Evolutionary conservation across 345 rosid species (phyloP).

Genomic region (Iberis pinnata): DNA sequence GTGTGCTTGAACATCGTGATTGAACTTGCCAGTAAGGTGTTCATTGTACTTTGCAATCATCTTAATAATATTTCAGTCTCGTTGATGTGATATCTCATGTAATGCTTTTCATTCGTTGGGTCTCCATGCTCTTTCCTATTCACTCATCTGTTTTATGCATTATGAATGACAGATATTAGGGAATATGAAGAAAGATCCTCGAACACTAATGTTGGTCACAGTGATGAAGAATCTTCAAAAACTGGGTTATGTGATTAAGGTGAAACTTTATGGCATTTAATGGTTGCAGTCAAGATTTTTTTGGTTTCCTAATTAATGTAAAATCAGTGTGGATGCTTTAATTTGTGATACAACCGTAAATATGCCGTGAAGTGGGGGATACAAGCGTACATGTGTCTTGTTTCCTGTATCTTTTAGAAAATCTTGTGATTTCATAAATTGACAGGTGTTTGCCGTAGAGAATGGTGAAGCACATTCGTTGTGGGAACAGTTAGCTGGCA

Average conservation of each 20-base stretch:
- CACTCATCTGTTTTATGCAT: slow-evolving; percentile 17
- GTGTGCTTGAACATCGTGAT: slow-evolving; percentile 1
- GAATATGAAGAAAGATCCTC: slow-evolving; percentile 63
- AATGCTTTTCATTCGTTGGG: not conserved
- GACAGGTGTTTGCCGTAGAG: slow-evolving; percentile 63
- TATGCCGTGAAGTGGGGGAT: slow-evolving; percentile 11
- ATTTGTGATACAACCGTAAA: slow-evolving; percentile 7
- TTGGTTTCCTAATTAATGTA: not conserved
- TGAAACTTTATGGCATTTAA: slow-evolving; percentile 26
- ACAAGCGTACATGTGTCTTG: slow-evolving; percentile 16
- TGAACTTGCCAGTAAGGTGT: slow-evolving; percentile 9
- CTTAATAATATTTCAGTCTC: not conserved
- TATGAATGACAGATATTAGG: slow-evolving; percentile 63
- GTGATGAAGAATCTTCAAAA: slow-evolving; percentile 69
- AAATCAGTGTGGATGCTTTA: slow-evolving; percentile 17
- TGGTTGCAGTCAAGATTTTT: slow-evolving; percentile 15
- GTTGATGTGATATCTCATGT: not conserved
- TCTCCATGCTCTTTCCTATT: not conserved
- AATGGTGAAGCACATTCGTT: slow-evolving; percentile 46
- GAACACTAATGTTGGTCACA: slow-evolving; percentile 63
- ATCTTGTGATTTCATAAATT: slow-evolving; percentile 33
- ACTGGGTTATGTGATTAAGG: slow-evolving; percentile 81
- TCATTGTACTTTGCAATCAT: not conserved
- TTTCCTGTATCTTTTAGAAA: slow-evolving; percentile 25
- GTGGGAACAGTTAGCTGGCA: slow-evolving; percentile 63